These are phyloP conservation scores for Podospora tetraspora DNA, from an alignment of 495 filamentous ascomycete species.

Conservation along the genomic window DNA sequence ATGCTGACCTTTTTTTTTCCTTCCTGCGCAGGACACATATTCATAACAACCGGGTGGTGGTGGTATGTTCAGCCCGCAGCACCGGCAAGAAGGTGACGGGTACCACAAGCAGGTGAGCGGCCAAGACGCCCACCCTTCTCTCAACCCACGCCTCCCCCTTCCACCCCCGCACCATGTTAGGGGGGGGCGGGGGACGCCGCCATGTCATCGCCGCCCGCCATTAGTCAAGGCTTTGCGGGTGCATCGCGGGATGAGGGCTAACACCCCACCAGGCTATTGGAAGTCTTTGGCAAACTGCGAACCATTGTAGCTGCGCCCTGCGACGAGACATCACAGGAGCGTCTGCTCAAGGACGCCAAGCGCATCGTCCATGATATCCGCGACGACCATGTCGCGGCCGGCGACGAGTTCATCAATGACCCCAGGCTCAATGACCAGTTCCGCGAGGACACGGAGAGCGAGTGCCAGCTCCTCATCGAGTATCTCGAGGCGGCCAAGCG, in stretches of 20 bases:
- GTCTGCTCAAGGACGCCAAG: constrained; percentile 65
- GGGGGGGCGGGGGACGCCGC: not conserved
- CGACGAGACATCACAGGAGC: constrained; percentile 53
- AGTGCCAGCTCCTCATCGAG: constrained; percentile 60
- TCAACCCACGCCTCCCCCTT: constrained; percentile 2
- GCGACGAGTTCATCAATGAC: constrained; percentile 55
- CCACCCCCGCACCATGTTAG: constrained; percentile 6
- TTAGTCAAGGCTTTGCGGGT: constrained; percentile 13
- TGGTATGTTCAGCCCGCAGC: constrained; percentile 90
- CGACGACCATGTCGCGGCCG: constrained; percentile 66
- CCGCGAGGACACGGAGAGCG: constrained; percentile 57
- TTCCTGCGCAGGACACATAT: constrained; percentile 54
- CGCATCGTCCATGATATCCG: constrained; percentile 68
- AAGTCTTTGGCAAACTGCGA: constrained; percentile 59
- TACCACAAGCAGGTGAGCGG: constrained; percentile 86
- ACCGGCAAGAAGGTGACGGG: constrained; percentile 85
- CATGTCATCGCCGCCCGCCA: constrained; percentile 1
- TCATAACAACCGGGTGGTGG: constrained; percentile 62
- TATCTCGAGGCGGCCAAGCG: constrained; percentile 51
- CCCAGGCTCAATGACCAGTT: constrained; percentile 53
- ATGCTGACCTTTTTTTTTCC: not conserved
- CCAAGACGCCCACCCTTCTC: not conserved
- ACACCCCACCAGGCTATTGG: constrained; percentile 37
- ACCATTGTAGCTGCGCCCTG: constrained; percentile 64
- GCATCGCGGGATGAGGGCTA: constrained; percentile 2